Percentiles rank a stretch among this genome's conserved stretches.
phyloP scores from a whole-genome alignment of 116 monocot genomes.

The Papilionanthe hybrid region DNA sequence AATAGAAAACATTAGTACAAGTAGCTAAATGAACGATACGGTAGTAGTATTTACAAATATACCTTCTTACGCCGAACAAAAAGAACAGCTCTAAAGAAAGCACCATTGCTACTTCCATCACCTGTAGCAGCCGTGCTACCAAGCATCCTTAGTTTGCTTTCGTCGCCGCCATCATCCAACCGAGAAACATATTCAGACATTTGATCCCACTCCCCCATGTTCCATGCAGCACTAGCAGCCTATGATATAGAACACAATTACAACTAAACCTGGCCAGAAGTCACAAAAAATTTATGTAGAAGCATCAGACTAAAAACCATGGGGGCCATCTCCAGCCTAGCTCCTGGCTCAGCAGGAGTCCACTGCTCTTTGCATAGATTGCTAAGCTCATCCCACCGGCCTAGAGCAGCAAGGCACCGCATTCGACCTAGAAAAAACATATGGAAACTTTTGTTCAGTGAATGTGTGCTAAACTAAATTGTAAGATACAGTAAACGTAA shows the following conservation, averaged over 20 bases:
- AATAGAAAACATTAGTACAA: background rate
- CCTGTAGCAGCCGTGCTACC: constrained; percentile 65
- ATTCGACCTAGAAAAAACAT: constrained; percentile 61
- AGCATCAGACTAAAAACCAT: constrained; percentile 51
- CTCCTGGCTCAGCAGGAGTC: constrained; percentile 80
- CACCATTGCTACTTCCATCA: constrained; percentile 97
- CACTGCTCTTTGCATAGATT: constrained; percentile 90
- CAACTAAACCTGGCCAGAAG: background rate
- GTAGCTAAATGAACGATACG: background rate
- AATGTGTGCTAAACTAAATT: background rate
- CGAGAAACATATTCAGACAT: constrained; percentile 97
- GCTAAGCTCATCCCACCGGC: constrained; percentile 93
- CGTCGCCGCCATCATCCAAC: constrained; percentile 94
- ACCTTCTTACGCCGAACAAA: constrained; percentile 81
- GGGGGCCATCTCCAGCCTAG: constrained; percentile 93
- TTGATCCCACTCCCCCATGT: constrained; percentile 99
- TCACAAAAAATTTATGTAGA: no score
- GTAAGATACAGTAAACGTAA: background rate
- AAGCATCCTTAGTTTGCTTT: constrained; percentile 64
- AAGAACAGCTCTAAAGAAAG: constrained; percentile 95
- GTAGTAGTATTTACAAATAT: background rate
- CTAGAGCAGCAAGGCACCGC: constrained; percentile 97
- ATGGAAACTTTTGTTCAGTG: background rate
- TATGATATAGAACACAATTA: constrained; percentile 12
- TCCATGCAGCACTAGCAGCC: constrained; percentile 99